Conservation (phyloP, 1,139 yeast genomes). For the Wickerhamomyces sp. region DNA sequence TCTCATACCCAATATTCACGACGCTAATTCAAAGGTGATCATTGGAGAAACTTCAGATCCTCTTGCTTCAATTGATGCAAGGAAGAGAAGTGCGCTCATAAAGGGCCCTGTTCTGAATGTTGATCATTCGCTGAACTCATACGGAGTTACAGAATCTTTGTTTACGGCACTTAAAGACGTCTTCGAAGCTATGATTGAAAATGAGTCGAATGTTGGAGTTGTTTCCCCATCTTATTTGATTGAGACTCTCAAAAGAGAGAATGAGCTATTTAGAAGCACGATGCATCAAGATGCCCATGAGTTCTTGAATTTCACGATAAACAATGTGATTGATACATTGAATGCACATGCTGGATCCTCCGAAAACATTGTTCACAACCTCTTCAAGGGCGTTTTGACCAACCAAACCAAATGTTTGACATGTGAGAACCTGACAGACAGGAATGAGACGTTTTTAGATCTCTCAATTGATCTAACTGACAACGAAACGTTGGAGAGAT, state of each 20-base stretch:
- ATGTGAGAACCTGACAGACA: conserved; percentile 80
- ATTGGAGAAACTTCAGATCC: conserved; percentile 46
- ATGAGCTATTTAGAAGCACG: conserved; percentile 77
- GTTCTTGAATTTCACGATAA: conserved; percentile 79
- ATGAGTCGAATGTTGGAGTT: conserved; percentile 66
- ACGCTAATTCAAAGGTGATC: conserved; percentile 36
- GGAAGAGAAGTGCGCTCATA: conserved; percentile 74
- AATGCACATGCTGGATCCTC: conserved; percentile 17
- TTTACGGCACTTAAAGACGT: conserved; percentile 77
- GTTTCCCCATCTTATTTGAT: conserved; percentile 78
- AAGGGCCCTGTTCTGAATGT: conserved; percentile 83
- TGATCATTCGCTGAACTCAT: conserved; percentile 55
- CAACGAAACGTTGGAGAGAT: conserved; percentile 69
- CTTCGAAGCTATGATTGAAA: conserved; percentile 79
- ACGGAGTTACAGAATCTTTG: conserved; percentile 49
- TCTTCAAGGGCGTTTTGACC: conserved; percentile 82
- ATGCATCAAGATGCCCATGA: conserved; percentile 99
- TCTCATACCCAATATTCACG: conserved; percentile 32
- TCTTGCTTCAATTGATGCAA: conserved; percentile 62
- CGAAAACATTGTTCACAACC: conserved; percentile 55
- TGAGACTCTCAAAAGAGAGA: conserved; percentile 71
- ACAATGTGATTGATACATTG: conserved; percentile 72
- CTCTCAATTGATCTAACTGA: conserved; percentile 67
- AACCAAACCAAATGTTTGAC: conserved; percentile 87
- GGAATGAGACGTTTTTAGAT: conserved; percentile 85